Evolutionary conservation across 139 green algal species (phyloP).

Genomic region (Asterochloris erici): DNA sequence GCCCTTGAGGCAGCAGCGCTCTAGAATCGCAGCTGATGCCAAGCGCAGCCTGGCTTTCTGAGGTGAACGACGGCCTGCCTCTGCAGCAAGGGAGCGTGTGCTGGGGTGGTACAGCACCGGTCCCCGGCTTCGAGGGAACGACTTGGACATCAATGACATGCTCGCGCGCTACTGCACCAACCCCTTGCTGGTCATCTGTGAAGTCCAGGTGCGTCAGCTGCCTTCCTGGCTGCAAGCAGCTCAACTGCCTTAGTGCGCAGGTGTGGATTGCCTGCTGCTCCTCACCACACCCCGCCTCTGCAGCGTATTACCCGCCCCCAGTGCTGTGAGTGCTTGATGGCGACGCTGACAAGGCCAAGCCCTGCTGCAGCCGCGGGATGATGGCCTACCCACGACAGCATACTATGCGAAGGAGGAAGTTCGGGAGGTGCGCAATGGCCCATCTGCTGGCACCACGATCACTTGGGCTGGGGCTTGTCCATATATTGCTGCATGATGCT

Average conservation of each 20-base stretch:
- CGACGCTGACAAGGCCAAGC: neutral
- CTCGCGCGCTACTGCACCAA: constrained; percentile 74
- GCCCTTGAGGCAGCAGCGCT: no score
- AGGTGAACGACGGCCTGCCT: neutral
- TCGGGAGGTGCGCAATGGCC: constrained; percentile 44
- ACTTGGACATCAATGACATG: constrained; percentile 93
- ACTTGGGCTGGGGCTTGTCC: neutral
- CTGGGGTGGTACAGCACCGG: constrained; percentile 99
- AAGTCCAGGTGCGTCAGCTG: constrained; percentile 71
- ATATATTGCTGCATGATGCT: neutral
- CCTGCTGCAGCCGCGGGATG: constrained; percentile 79
- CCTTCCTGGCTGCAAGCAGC: neutral
- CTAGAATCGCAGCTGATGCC: neutral
- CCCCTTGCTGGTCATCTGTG: constrained; percentile 93
- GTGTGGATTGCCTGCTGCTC: neutral
- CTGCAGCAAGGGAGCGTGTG: constrained; percentile 85
- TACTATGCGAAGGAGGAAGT: constrained; percentile 92
- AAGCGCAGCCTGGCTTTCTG: neutral
- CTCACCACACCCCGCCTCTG: neutral
- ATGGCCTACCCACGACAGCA: constrained; percentile 90
- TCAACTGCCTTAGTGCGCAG: neutral
- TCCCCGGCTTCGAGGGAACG: constrained; percentile 84
- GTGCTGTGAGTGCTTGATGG: neutral
- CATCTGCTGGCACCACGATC: neutral
- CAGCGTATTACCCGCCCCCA: neutral